These are phyloP conservation scores for Rusavskia elegans DNA, from an alignment of 495 filamentous ascomycete species.

Conservation along the genomic window DNA sequence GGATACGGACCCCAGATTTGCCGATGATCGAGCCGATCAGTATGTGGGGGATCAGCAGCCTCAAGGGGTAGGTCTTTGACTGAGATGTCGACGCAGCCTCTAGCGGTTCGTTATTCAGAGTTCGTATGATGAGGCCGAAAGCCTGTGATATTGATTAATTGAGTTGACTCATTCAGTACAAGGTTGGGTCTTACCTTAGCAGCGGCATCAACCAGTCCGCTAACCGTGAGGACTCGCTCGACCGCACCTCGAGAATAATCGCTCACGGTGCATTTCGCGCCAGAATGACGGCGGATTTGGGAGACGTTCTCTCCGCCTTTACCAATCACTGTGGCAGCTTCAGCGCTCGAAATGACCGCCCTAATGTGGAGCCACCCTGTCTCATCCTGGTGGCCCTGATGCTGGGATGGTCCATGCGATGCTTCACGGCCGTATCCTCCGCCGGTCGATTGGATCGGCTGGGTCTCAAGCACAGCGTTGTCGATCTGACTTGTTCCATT, in stretches of 20 bases:
- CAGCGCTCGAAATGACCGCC: conserved; percentile 86
- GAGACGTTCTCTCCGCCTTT: conserved; percentile 98
- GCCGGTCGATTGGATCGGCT: conserved; percentile 51
- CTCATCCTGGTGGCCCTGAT: conserved; percentile 57
- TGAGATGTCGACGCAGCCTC: conserved; percentile 71
- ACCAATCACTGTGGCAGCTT: conserved; percentile 94
- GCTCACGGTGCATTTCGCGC: conserved; percentile 95
- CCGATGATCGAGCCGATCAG: conserved; percentile 98
- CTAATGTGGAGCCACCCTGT: conserved; percentile 93
- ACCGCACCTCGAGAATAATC: conserved; percentile 94
- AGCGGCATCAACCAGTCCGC: conserved; percentile 84
- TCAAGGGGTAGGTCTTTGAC: conserved; percentile 94
- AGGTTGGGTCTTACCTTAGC: conserved; percentile 59
- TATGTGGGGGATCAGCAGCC: conserved; percentile 89
- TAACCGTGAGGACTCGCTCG: conserved; percentile 92
- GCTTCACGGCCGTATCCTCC: conserved; percentile 36
- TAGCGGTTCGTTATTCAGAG: conserved; percentile 89
- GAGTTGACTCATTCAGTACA: neutral
- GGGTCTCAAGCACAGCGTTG: conserved; percentile 26
- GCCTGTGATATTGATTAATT: conserved; percentile 40
- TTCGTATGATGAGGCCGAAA: conserved; percentile 94
- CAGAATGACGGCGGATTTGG: conserved; percentile 77
- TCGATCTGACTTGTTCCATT: conserved; percentile 28
- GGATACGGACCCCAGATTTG: conserved; percentile 85
- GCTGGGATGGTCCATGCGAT: conserved; percentile 31